Conservation (phyloP, 306 rosid genomes). For the Cicer cuneatum region DNA sequence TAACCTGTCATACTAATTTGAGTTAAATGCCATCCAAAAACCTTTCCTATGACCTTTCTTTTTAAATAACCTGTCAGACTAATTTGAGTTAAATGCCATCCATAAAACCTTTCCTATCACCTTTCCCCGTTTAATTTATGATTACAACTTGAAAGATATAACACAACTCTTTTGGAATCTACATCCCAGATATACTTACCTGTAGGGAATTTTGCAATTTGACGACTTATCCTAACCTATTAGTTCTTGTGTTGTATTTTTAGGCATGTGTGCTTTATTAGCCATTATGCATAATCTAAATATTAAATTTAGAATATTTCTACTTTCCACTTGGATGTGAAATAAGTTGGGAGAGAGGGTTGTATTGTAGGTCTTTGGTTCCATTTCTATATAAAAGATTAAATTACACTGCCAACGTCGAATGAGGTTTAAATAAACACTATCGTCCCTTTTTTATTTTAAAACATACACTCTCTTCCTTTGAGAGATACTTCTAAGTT, state of each 20-base stretch:
- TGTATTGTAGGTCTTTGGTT: neutral
- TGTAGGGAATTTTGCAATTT: neutral
- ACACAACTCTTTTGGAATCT: neutral
- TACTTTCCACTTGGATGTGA: neutral
- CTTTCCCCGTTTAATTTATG: neutral
- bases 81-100: slow-evolving; percentile 14
- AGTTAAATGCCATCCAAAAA: slow-evolving; percentile 1
- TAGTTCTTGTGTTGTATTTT: neutral
- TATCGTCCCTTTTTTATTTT: neutral
- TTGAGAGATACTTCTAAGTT: neutral
- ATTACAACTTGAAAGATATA: neutral
- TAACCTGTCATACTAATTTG: slow-evolving; percentile 1
- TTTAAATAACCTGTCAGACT: neutral
- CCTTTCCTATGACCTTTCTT: neutral
- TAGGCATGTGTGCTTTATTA: slow-evolving; percentile 18
- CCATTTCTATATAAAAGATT: neutral
- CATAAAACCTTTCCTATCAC: neutral
- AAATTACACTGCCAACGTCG: neutral
- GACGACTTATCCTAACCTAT: neutral
- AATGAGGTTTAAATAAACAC: neutral
- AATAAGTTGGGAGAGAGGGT: neutral
- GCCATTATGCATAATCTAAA: neutral
- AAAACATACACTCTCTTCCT: neutral
- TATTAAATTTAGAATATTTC: neutral
- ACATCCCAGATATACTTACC: neutral